Conservation (phyloP, 2,329 filamentous ascomycete genomes). For the Seiridium cupressi region DNA sequence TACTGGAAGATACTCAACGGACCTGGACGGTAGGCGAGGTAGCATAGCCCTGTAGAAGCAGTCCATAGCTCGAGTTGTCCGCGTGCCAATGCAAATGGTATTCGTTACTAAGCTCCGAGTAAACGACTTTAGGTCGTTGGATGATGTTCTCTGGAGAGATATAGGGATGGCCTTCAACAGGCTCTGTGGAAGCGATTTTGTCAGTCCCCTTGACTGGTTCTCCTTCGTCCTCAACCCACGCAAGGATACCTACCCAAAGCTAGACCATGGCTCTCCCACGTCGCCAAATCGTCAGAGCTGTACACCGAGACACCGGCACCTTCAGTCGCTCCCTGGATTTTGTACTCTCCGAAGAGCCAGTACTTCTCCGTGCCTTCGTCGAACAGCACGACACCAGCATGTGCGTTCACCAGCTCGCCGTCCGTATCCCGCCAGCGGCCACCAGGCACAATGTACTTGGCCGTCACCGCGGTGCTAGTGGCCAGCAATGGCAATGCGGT, state of each 20-base stretch:
- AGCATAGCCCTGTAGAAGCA: slow-evolving; percentile 55
- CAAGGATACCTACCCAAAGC: slow-evolving; percentile 43
- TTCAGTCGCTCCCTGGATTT: slow-evolving; percentile 54
- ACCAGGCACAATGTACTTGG: slow-evolving; percentile 61
- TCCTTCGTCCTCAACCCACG: not conserved
- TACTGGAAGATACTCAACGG: not conserved
- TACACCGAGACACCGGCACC: slow-evolving; percentile 61
- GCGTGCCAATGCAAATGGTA: slow-evolving; percentile 65
- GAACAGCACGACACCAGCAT: slow-evolving; percentile 55
- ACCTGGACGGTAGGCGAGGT: slow-evolving; percentile 35
- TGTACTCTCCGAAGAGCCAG: slow-evolving; percentile 63
- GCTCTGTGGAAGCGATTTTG: slow-evolving; percentile 28
- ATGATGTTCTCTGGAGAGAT: slow-evolving; percentile 57
- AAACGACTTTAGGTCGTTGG: slow-evolving; percentile 61
- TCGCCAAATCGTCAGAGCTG: slow-evolving; percentile 59
- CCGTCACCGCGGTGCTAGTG: slow-evolving; percentile 14
- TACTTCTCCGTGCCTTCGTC: slow-evolving; percentile 53
- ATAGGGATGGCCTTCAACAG: slow-evolving; percentile 52
- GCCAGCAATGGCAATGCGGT: not conserved
- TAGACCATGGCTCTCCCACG: slow-evolving; percentile 56
- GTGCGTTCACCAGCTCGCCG: slow-evolving; percentile 59
- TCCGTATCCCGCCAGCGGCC: slow-evolving; percentile 60
- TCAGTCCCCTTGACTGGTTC: slow-evolving; percentile 5
- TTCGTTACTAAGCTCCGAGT: slow-evolving; percentile 49
- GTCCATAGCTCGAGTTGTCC: slow-evolving; percentile 55